Evolutionary conservation across 441 rosid genomes (phyloP), one percentile per base, ranked within the genome.

Genomic region (Hura crepitans): DNA sequence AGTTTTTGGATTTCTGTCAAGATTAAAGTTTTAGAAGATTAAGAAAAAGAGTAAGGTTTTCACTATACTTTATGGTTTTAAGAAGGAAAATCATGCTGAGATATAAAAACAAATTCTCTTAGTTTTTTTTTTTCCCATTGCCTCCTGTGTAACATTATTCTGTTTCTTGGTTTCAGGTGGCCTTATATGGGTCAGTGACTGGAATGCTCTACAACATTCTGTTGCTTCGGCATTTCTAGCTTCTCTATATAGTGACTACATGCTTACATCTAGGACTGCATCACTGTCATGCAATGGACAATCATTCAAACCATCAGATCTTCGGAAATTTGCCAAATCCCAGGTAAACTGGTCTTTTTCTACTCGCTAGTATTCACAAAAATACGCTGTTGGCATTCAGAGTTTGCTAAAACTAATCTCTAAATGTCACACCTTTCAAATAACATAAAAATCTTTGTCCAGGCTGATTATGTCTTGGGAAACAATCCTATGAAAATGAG

Each of bases 381-480:
- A n/a, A 25, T 9, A 31, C 31, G 2, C 25, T 25, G 13, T 5
- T 27, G 15, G 33, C 25, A 50, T 53, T 49, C 39, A 27, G 15
- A 31, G 69, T 58, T 28, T 9, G 37, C 43, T 15, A 50, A 51
- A 33, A 31, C 47, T 13, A 20, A 4, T 28, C 61, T 31, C 50
- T 22, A 47, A 54, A 10, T 50, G 45, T 25, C 23, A 20, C 23
- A 46, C 30, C 55, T 71, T 43, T 47, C 57, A 55, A 45, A 23
- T 15, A 47, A 53, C 28, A 35, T 10, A n/a, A 30, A 4, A 31
- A 18, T 33, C 6, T 28, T 53, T 54, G 63, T 74, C 9, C 83
- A 94, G 99, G 99, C 93, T 76, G 91, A 95, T 86, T 95, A 92
- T 80, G 89, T 90, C 46, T 64, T 95, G 76, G 98, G 99, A 25